A percentile compares a stretch with the other conserved stretches of the same genome.
phyloP scores from a whole-genome alignment of 1,139 yeast genomes.

The Kodamaea ohmeri region DNA sequence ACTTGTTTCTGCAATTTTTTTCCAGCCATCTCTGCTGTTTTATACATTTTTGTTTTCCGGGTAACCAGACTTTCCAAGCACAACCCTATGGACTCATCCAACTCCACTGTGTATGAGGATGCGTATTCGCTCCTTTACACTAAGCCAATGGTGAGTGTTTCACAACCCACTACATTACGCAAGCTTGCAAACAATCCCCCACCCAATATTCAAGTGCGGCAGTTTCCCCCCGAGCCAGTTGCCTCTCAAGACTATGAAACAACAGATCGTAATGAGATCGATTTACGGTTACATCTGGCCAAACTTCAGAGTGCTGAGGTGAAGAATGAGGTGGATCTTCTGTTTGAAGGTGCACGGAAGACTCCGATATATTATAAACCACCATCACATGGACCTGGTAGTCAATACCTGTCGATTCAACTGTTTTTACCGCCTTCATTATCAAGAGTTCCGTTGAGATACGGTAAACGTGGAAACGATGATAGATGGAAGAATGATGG shows the following conservation, averaged over 20 bases:
- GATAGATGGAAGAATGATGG: neutral
- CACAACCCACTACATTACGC: constrained; percentile 10
- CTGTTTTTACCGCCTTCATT: constrained; percentile 31
- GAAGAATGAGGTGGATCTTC: constrained; percentile 11
- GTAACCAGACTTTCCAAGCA: constrained; percentile 7
- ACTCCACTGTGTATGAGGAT: constrained; percentile 17
- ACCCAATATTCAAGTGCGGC: constrained; percentile 10
- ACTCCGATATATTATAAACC: constrained; percentile 37
- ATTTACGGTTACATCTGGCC: constrained; percentile 21
- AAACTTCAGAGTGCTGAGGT: constrained; percentile 16
- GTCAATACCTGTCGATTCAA: constrained; percentile 28
- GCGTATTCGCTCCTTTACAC: constrained; percentile 33
- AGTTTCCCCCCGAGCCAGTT: constrained; percentile 4
- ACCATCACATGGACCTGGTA: constrained; percentile 29
- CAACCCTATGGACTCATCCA: constrained; percentile 6
- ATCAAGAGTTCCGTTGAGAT: constrained; percentile 13
- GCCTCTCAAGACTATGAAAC: constrained; percentile 3
- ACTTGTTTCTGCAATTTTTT: too few species aligned
- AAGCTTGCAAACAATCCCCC: constrained; percentile 13
- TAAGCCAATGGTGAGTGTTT: constrained; percentile 6
- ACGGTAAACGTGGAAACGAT: neutral
- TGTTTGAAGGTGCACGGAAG: constrained; percentile 9
- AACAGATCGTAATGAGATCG: constrained; percentile 19
- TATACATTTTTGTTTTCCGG: constrained; percentile 10
- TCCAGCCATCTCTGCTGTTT: constrained; percentile 2